Conservation (phyloP, 2,329 filamentous ascomycete genomes). For the Beauveria brongniartii region DNA sequence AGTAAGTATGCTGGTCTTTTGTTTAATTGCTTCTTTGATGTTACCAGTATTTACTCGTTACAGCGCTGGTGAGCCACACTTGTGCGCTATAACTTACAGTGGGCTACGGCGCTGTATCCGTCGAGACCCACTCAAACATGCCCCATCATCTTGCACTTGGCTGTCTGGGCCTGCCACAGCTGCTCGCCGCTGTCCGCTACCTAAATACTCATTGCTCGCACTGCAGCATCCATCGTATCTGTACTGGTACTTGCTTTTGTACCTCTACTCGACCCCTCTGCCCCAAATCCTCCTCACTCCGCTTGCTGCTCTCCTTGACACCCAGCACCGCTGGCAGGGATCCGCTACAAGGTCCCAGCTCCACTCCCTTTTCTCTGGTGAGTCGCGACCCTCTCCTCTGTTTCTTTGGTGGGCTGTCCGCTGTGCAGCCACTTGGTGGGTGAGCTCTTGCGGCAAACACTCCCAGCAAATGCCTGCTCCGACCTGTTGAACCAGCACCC, state of each 20-base stretch:
- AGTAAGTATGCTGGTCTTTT: background rate
- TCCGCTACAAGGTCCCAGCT: conserved; percentile 3
- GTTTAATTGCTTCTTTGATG: background rate
- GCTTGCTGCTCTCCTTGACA: background rate
- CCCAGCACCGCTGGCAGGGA: background rate
- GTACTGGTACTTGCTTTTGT: background rate
- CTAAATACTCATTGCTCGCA: background rate
- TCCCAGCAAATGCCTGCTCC: conserved; percentile 9
- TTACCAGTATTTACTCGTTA: background rate
- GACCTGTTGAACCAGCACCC: conserved; percentile 10
- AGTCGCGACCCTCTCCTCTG: background rate
- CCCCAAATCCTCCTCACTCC: conserved; percentile 3
- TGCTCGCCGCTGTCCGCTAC: background rate
- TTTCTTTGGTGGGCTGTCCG: conserved; percentile 3
- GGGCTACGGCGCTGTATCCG: background rate
- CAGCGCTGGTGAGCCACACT: background rate
- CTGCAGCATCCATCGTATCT: background rate
- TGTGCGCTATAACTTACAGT: background rate
- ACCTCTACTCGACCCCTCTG: background rate
- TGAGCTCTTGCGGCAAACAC: conserved; percentile 2
- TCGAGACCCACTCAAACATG: background rate
- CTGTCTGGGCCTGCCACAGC: background rate
- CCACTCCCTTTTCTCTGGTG: conserved; percentile 5
- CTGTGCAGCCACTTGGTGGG: background rate
- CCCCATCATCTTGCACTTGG: background rate